Evolutionary conservation across 352 stramenopile species (phyloP), one percentile per base, ranked within the genome.

Genomic region (Globisporangium solare): DNA sequence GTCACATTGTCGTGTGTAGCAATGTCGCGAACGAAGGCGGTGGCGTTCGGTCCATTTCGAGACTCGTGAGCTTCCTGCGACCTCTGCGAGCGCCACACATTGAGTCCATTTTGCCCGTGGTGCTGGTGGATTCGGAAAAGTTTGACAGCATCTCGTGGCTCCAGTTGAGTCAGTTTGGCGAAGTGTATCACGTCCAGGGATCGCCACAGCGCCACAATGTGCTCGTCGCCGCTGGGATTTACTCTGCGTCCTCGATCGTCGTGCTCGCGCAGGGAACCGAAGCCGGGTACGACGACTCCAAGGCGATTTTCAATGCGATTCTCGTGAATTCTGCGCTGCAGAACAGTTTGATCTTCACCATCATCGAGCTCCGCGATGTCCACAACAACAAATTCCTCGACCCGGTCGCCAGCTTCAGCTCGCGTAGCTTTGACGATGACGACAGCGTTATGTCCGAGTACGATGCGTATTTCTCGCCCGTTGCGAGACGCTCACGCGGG

Each of bases 241-340:
- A 94, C 51, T 77, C 78, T 0, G 82, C 84, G 0, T 94, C 82
- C 17, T 76, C 84, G 0, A 88, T 94, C 51, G 79, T 94, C 1
- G 82, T 94, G 7, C 62, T 94, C 2, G 82, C 83, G 1, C 84
- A 94, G 63, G 84, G 84, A 15, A 88, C 74, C 4, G 73, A 86
- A 50, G 62, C 74, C 22, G 82, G 78, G 2, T 87, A 89, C 24
- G 78, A 90, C 59, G 84, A 94, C 63, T 92, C 84, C 0, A 92
- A 92, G 58, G 79, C 82, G 6, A 91, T 94, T 22, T 92, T 94
- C 54, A 94, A 92, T 47, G 83, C 84, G 4, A 92, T 92, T 45
- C 69, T 94, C 15, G 67, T 94, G 20, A 89, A 89, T 63, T 75
- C 75, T 7, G 84, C 84, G 13, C 62, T 91, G 14, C 66, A 87